These are phyloP conservation scores for Neospora caninum DNA, from an alignment of 169 alveolate species.

Conservation along the genomic window DNA sequence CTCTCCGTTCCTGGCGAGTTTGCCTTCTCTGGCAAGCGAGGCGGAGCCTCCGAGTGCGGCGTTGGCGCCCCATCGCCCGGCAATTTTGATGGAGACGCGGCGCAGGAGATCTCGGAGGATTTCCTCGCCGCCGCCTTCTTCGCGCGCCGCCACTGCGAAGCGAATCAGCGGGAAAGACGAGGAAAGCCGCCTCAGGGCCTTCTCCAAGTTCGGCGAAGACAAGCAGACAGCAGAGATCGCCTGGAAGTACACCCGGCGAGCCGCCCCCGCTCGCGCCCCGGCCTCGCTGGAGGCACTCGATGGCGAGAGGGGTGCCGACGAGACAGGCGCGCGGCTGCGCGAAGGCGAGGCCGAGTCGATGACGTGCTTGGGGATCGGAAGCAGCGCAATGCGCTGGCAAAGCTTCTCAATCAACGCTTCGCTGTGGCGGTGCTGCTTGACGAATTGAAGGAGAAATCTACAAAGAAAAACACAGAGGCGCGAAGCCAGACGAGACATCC, in stretches of 20 bases:
- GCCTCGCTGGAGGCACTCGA: not conserved
- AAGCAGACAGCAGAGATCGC: constrained; percentile 17
- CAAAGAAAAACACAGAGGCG: not conserved
- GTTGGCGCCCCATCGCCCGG: not conserved
- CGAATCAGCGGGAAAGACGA: constrained; percentile 14
- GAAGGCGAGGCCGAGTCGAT: not conserved
- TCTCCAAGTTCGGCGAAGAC: not conserved
- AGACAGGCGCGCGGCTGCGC: not conserved
- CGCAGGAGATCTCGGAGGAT: not conserved
- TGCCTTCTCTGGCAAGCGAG: not conserved
- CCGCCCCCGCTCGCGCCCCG: not conserved
- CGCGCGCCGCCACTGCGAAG: constrained; percentile 16
- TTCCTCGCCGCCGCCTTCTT: constrained; percentile 47
- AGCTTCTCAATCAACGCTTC: constrained; percentile 30
- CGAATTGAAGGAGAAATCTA: constrained; percentile 30
- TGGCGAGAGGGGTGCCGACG: not conserved
- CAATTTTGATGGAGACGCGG: not conserved
- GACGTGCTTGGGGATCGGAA: not conserved
- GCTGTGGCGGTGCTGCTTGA: constrained; percentile 36
- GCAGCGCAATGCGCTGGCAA: constrained; percentile 17
- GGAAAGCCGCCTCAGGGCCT: not conserved
- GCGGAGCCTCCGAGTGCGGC: not conserved
- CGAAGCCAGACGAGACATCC: not conserved
- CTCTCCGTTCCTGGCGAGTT: not conserved
- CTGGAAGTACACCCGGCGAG: not conserved